phyloP scores from a whole-genome alignment of 164 flowering plant species.

The Liquidambar formosana region DNA sequence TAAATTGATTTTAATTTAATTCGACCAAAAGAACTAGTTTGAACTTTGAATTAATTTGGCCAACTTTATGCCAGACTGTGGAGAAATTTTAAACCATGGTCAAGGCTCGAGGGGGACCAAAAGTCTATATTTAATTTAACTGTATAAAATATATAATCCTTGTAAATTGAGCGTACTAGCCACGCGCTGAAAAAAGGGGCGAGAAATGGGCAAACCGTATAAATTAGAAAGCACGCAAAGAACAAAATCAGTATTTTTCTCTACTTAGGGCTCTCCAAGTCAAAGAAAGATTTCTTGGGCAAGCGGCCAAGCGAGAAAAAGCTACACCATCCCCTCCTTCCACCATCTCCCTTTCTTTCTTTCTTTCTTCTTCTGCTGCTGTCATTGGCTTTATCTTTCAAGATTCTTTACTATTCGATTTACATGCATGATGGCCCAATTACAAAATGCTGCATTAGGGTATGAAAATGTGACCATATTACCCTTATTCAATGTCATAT shows the following conservation, averaged over 20 bases:
- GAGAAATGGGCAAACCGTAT: not conserved
- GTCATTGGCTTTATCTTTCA: constrained; percentile 34
- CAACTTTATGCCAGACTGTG: too few species aligned
- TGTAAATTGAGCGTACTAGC: not conserved
- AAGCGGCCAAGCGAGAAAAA: constrained; percentile 41
- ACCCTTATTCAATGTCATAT: not conserved
- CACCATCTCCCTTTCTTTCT: constrained; percentile 7
- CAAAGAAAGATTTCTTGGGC: constrained; percentile 49
- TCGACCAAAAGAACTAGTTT: too few species aligned
- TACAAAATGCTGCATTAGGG: constrained; percentile 10
- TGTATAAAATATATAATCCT: not conserved
- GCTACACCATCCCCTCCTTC: constrained; percentile 19
- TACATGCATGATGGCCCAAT: constrained; percentile 10
- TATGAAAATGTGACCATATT: constrained; percentile 9
- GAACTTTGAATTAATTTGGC: too few species aligned
- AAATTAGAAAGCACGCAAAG: constrained; percentile 17
- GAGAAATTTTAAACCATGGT: too few species aligned
- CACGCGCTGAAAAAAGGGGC: not conserved
- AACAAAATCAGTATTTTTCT: constrained; percentile 18
- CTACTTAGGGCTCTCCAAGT: constrained; percentile 34
- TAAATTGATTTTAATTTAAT: too few species aligned
- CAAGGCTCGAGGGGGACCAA: too few species aligned
- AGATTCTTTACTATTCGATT: constrained; percentile 29
- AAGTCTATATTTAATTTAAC: not conserved
- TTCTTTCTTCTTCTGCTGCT: constrained; percentile 13